Percentiles rank a stretch among this genome's conserved stretches.
phyloP scores from a whole-genome alignment of 2,329 filamentous ascomycete genomes.

The Helminthosporium solani region DNA sequence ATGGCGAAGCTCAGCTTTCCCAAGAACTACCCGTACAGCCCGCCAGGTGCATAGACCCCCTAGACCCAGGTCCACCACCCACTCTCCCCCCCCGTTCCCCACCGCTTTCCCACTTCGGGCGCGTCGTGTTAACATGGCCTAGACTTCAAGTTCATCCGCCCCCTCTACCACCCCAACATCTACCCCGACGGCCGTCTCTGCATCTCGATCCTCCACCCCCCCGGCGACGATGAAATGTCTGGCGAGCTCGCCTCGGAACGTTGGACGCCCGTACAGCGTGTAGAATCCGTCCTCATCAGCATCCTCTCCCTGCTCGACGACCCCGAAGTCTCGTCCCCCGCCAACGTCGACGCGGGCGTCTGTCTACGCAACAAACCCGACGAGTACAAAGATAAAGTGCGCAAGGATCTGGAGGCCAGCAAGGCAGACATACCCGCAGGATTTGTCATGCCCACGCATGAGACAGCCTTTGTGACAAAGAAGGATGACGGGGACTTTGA shows the following conservation, averaged over 20 bases:
- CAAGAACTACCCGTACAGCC: constrained; percentile 83
- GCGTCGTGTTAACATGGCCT: background rate
- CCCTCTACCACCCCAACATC: constrained; percentile 90
- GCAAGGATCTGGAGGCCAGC: constrained; percentile 68
- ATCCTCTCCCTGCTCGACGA: constrained; percentile 91
- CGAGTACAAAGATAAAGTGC: constrained; percentile 69
- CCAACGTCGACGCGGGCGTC: constrained; percentile 90
- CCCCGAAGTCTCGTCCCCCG: constrained; percentile 88
- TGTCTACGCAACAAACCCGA: constrained; percentile 73
- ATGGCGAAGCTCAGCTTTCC: constrained; percentile 88
- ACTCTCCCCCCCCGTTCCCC: no score
- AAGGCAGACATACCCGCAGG: constrained; percentile 77
- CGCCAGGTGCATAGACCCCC: constrained; percentile 58
- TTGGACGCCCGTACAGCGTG: constrained; percentile 91
- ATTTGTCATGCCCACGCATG: constrained; percentile 77
- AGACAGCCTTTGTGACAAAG: constrained; percentile 63
- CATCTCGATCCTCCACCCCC: constrained; percentile 92
- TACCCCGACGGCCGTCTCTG: constrained; percentile 88
- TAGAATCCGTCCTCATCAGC: constrained; percentile 91
- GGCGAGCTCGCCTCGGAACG: constrained; percentile 87
- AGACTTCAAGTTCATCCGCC: constrained; percentile 79
- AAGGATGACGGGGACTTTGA: constrained; percentile 64
- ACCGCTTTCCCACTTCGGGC: no score
- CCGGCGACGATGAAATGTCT: constrained; percentile 89
- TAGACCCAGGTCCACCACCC: no score